These are phyloP conservation scores for Globisporangium paroecandrum DNA, from an alignment of 352 stramenopile species.

Conservation along the genomic window DNA sequence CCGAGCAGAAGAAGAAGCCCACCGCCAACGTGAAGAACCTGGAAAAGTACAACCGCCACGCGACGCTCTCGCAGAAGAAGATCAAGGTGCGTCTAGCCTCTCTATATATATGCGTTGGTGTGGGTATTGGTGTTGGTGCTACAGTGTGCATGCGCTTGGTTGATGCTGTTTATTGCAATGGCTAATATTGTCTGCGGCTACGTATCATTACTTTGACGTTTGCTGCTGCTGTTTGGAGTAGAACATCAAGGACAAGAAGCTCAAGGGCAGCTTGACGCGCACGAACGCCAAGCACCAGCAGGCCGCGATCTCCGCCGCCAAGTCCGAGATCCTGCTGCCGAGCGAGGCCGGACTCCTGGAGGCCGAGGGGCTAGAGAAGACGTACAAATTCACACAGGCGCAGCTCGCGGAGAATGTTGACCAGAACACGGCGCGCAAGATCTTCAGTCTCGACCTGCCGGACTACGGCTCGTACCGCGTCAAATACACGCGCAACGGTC, in stretches of 20 bases:
- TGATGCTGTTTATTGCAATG: background rate
- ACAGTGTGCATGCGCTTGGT: background rate
- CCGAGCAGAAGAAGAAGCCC: conserved; percentile 9
- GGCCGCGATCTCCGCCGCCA: conserved; percentile 82
- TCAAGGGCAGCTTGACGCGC: conserved; percentile 64
- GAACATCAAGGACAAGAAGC: conserved; percentile 88
- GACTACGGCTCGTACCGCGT: conserved; percentile 93
- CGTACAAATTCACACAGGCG: conserved; percentile 93
- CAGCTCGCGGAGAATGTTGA: conserved; percentile 87
- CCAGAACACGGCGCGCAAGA: conserved; percentile 93
- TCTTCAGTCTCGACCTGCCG: conserved; percentile 93
- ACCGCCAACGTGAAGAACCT: conserved; percentile 53
- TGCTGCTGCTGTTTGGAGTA: conserved; percentile 7
- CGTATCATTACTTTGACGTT: background rate
- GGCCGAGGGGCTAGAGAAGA: conserved; percentile 95
- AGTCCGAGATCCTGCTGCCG: conserved; percentile 89
- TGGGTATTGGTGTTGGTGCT: background rate
- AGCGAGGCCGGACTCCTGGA: conserved; percentile 87
- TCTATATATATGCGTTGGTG: background rate
- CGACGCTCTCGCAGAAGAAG: conserved; percentile 49
- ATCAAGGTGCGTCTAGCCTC: conserved; percentile 31
- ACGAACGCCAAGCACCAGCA: conserved; percentile 81
- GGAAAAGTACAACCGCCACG: conserved; percentile 69
- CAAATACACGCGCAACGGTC: conserved; percentile 94
- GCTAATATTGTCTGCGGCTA: background rate